Evolutionary conservation across 2,329 filamentous ascomycete genomes (phyloP), one percentile per base, ranked within the genome.

Genomic region (Claviceps lovelessii): DNA sequence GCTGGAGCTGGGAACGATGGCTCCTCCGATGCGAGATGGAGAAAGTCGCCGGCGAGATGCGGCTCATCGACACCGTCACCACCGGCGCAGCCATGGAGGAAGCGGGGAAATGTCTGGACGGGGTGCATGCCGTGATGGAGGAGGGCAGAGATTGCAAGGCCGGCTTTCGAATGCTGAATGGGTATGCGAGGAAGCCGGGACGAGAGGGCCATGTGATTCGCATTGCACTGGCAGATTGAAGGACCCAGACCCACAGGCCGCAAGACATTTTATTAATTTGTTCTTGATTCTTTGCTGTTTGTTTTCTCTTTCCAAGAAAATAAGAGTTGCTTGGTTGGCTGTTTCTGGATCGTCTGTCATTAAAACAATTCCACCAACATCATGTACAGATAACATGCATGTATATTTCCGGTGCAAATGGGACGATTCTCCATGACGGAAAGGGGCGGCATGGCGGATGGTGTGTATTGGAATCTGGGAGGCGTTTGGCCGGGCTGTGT

Each of bases 1-100:
- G 86, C 31, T 93, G 90, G 84, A 84, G 84, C 67, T 98, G 90
- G 91, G 93, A 98, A 77, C 86, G 88, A 67, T 98, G 93, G 93
- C 79, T 97, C 68, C 73, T 96, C 61, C 88, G 89, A 64, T 79
- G 91, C 63, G 87, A 93, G 72, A 80, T 85, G 72, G 90, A 96
- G 74, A 93, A 79, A 68, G 75, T 76, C 5, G 75, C 88, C 65
- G 86, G 87, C 31, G 84, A 88, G 65, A 68, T 77, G 58, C 69
- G 78, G 11, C 73, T 81, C 29, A 71, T 70, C 5, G 76, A 81
- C 61, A 79, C 71, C 5, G 75, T 76, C 35, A 76, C 73, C 42
- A 67, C 77, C 10, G 72, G 76, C 28, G 67, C 71, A 48, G 73
- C 76, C 50, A 74, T 80, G 67, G 68, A 70, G 54, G 76, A 80